Conservation (phyloP, 257 asterid genomes). For the Capsicum chinense region DNA sequence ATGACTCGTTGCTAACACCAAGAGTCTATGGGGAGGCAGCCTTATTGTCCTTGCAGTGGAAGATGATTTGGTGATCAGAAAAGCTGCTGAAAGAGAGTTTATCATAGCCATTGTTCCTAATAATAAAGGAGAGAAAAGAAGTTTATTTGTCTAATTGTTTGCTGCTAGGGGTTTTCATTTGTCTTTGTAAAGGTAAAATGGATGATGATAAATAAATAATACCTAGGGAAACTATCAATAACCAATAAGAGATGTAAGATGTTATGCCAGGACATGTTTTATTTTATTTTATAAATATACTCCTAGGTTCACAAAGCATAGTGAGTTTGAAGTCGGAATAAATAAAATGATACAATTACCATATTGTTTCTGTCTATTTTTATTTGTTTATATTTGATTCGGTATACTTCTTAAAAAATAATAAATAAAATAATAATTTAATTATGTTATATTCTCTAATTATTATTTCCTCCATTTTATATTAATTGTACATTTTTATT, state of each 20-base stretch:
- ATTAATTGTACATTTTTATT: too few relatives aligned
- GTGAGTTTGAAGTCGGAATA: background rate
- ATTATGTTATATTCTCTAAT: too few relatives aligned
- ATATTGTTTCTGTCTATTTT: too few relatives aligned
- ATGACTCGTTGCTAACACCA: background rate
- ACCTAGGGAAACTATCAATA: background rate
- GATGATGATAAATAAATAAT: too few relatives aligned
- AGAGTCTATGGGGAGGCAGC: background rate
- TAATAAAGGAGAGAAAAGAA: background rate
- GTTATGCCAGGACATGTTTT: slow-evolving; percentile 53
- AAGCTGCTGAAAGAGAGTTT: background rate
- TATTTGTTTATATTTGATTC: too few relatives aligned
- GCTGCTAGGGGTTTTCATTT: too few relatives aligned
- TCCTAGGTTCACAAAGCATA: background rate
- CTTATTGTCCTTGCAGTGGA: background rate
- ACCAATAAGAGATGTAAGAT: slow-evolving; percentile 38
- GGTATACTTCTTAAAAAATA: too few relatives aligned
- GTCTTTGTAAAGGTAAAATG: too few relatives aligned
- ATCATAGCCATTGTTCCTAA: background rate
- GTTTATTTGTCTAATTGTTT: too few relatives aligned
- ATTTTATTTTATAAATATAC: background rate
- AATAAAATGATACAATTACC: too few relatives aligned
- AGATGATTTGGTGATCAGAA: background rate
- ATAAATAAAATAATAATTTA: too few relatives aligned
- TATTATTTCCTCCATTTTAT: too few relatives aligned